A percentile compares a stretch with the other conserved stretches of the same genome.
phyloP scores from a whole-genome alignment of 345 rosid genomes.

The Pugionium dolabratum region DNA sequence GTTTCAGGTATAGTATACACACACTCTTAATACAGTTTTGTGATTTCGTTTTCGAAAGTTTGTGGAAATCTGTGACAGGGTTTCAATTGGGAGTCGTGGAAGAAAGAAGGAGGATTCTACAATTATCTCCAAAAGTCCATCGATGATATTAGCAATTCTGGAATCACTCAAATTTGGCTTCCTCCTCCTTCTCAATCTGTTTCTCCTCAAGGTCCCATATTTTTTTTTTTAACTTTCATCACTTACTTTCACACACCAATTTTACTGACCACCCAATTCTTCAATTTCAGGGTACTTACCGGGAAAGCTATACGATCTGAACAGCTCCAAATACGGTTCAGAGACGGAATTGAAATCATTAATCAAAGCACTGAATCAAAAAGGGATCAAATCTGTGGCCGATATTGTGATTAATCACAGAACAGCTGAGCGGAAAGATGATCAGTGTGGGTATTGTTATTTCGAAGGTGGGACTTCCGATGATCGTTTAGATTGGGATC shows the following conservation, averaged over 20 bases:
- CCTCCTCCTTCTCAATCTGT: slow-evolving; percentile 91
- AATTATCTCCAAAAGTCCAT: slow-evolving; percentile 57
- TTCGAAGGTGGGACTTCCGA: slow-evolving; percentile 90
- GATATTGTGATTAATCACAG: slow-evolving; percentile 89
- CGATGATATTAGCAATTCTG: slow-evolving; percentile 63
- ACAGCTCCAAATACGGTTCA: slow-evolving; percentile 71
- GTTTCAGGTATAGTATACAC: slow-evolving; percentile 51
- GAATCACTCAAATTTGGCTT: slow-evolving; percentile 89
- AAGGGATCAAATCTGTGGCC: slow-evolving; percentile 69
- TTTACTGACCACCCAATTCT: neutral
- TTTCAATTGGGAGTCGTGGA: slow-evolving; percentile 87
- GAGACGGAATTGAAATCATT: slow-evolving; percentile 56
- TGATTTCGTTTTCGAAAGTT: neutral
- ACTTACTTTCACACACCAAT: neutral
- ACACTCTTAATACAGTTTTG: neutral
- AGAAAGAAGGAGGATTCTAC: slow-evolving; percentile 77
- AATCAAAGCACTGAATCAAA: slow-evolving; percentile 48
- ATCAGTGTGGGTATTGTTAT: slow-evolving; percentile 57
- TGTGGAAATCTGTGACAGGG: slow-evolving; percentile 45
- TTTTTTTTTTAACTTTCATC: neutral
- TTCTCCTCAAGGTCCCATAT: slow-evolving; percentile 52
- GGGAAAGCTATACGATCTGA: slow-evolving; percentile 81
- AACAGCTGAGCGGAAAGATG: slow-evolving; percentile 73
- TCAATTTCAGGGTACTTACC: slow-evolving; percentile 68
- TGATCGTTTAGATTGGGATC: slow-evolving; percentile 83